Percentiles rank a stretch among this genome's conserved stretches.
Conservation (phyloP, 1,284 basidiomycete genomes). For the Gastroboletus turbinatus region DNA sequence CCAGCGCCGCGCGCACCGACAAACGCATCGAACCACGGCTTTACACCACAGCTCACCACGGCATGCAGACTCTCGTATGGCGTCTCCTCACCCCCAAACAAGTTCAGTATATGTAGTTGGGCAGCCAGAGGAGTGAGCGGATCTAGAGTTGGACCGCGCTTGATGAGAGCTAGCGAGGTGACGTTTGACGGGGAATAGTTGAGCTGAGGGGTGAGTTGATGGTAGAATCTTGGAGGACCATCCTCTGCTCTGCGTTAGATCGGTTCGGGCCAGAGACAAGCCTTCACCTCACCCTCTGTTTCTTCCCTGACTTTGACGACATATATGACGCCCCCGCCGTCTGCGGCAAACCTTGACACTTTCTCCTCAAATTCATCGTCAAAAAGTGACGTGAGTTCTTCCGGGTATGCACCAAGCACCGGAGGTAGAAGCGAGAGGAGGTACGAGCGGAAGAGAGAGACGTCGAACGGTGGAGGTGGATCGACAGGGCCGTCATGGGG, state of each 20-base stretch:
- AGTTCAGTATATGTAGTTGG: slow-evolving; percentile 90
- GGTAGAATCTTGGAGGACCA: slow-evolving; percentile 58
- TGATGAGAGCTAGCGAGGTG: slow-evolving; percentile 92
- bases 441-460: slow-evolving; percentile 64
- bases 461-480: slow-evolving; percentile 48
- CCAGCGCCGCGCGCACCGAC: slow-evolving; percentile 74
- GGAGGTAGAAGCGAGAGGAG: slow-evolving; percentile 72
- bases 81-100: slow-evolving; percentile 88
- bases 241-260: slow-evolving; percentile 49
- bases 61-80: slow-evolving; percentile 96
- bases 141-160: slow-evolving; percentile 85
- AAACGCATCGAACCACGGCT: slow-evolving; percentile 98
- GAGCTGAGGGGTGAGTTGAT: slow-evolving; percentile 70
- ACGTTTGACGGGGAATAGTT: slow-evolving; percentile 82
- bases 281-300: slow-evolving; percentile 52
- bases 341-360: slow-evolving; percentile 69
- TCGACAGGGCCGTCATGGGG: slow-evolving; percentile 30
- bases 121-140: slow-evolving; percentile 73
- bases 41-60: slow-evolving; percentile 94
- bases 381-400: slow-evolving; percentile 68
- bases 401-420: slow-evolving; percentile 61
- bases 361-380: slow-evolving; percentile 75
- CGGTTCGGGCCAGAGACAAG: slow-evolving; percentile 5
- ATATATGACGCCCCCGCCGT: slow-evolving; percentile 73
- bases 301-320: slow-evolving; percentile 76